phyloP scores from a whole-genome alignment of 768 basidiomycete genomes.

The Tulasnella sp. region DNA sequence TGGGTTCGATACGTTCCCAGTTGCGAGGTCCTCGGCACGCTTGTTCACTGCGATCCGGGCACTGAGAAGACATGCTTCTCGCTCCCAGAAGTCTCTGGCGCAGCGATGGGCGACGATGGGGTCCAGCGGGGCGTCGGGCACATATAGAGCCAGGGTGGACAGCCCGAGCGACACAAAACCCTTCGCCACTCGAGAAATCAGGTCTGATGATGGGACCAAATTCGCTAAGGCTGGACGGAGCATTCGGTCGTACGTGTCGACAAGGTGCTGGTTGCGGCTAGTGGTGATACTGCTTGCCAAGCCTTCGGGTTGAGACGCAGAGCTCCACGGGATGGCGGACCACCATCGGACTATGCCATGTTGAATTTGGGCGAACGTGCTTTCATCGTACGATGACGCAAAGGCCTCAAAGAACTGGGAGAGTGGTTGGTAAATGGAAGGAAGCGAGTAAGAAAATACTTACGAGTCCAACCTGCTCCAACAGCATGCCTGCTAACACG shows the following conservation, averaged over 20 bases:
- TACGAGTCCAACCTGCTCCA: conserved; percentile 5
- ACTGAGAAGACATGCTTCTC: conserved; percentile 37
- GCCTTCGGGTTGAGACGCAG: not conserved
- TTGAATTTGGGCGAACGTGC: not conserved
- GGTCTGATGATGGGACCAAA: not conserved
- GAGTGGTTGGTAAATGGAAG: not conserved
- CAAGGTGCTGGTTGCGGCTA: not conserved
- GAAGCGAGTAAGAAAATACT: not conserved
- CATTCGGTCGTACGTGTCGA: not conserved
- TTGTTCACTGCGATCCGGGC: conserved; percentile 49
- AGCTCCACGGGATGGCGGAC: not conserved
- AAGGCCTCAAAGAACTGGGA: not conserved
- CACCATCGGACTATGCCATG: not conserved
- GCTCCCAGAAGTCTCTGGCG: conserved; percentile 38
- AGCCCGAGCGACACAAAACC: conserved; percentile 46
- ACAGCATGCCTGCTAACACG: not conserved
- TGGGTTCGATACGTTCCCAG: conserved; percentile 49
- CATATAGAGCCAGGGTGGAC: conserved; percentile 58
- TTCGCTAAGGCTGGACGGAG: not conserved
- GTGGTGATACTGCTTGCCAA: not conserved
- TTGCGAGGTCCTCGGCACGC: conserved; percentile 45
- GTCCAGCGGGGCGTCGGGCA: conserved; percentile 82
- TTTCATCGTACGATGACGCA: not conserved
- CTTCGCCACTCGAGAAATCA: not conserved
- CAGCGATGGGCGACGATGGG: conserved; percentile 61